Percentiles rank a stretch among this genome's conserved stretches.
Evolutionary conservation across 768 basidiomycete species (phyloP).

Genomic region (Artomyces pyxidatus): DNA sequence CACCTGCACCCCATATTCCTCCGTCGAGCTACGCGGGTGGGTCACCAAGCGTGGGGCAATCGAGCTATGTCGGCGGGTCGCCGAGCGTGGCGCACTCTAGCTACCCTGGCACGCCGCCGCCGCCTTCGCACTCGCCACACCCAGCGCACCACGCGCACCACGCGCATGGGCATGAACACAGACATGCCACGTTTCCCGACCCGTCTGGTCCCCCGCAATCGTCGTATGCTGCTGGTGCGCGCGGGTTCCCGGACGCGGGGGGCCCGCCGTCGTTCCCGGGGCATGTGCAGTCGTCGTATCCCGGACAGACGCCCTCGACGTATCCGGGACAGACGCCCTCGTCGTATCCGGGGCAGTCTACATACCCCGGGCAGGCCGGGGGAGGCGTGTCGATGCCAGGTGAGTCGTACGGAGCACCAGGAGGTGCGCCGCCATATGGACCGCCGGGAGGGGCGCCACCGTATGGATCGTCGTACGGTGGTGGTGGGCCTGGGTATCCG

Average conservation of each 20-base stretch:
- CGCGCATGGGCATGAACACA: not conserved
- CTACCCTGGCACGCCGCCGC: not conserved
- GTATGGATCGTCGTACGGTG: constrained; percentile 11
- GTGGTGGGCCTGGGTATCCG: too few relatives aligned
- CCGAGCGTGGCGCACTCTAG: not conserved
- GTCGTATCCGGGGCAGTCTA: not conserved
- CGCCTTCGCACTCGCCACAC: not conserved
- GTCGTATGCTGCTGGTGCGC: not conserved
- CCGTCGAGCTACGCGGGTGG: constrained; percentile 4
- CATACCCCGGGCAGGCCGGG: not conserved
- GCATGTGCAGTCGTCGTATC: constrained; percentile 6
- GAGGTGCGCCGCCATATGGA: constrained; percentile 1
- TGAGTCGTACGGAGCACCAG: too few relatives aligned
- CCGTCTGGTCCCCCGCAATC: not conserved
- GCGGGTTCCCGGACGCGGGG: not conserved
- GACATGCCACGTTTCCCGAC: not conserved
- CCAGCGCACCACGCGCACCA: not conserved
- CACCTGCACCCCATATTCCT: constrained; percentile 1
- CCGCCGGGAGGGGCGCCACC: not conserved
- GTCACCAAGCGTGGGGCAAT: too few relatives aligned
- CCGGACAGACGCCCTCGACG: constrained; percentile 6
- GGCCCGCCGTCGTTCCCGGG: constrained; percentile 5
- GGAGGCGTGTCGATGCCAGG: not conserved
- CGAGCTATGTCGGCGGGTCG: too few relatives aligned
- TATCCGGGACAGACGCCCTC: not conserved